Evolutionary conservation across 805 yeast genomes (phyloP).

Genomic region (Ogataea salicorniae): DNA sequence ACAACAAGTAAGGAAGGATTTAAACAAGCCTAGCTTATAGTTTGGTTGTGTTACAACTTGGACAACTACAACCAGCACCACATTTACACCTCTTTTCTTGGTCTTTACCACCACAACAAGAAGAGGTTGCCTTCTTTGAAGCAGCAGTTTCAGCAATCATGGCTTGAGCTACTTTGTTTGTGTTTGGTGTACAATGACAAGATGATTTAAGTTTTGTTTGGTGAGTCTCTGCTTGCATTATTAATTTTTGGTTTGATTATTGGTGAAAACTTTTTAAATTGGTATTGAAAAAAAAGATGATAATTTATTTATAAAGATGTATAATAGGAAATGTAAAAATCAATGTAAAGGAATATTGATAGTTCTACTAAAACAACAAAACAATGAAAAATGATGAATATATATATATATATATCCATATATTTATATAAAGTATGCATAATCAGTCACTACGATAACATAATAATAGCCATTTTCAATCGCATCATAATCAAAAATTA

Average conservation of each 20-base stretch:
- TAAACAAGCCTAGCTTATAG: constrained; percentile 10
- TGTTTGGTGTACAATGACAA: constrained; percentile 19
- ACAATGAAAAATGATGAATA: neutral
- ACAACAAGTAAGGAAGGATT: neutral
- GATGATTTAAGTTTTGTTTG: constrained; percentile 18
- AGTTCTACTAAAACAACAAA: neutral
- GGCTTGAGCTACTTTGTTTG: neutral
- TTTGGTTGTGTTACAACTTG: constrained; percentile 34
- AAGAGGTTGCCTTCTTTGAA: constrained; percentile 10
- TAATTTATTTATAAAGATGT: no score
- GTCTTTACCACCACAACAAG: constrained; percentile 23
- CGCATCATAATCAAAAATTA: no score
- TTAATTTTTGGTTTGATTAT: no score
- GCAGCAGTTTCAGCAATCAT: neutral
- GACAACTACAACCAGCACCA: constrained; percentile 33
- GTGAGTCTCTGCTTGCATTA: no score
- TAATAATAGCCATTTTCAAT: no score
- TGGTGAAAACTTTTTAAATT: no score
- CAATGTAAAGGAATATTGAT: neutral
- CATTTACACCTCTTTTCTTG: constrained; percentile 27
- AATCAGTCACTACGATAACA: no score
- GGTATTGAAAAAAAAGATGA: no score
- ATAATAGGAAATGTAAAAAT: no score
- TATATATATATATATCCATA: no score
- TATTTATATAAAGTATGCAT: no score